These are phyloP conservation scores for Ophiostoma fasciatum DNA, from an alignment of 2,329 filamentous ascomycete genomes.

Conservation along the genomic window DNA sequence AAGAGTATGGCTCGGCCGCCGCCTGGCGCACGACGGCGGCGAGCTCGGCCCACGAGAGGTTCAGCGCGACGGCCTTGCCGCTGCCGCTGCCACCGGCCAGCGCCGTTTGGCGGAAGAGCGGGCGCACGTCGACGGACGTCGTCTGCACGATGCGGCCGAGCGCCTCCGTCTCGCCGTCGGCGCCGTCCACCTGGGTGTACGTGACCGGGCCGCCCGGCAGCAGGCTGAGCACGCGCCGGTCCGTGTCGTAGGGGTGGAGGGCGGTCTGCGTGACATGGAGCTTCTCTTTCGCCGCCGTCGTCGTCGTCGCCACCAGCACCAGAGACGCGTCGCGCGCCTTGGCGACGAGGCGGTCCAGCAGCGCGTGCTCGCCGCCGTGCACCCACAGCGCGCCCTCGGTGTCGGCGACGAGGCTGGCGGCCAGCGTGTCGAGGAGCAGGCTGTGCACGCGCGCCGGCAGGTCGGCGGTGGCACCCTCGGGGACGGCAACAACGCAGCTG, in stretches of 20 bases:
- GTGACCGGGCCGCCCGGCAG: conserved; percentile 6
- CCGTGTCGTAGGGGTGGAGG: conserved; percentile 6
- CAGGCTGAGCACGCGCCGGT: conserved; percentile 3
- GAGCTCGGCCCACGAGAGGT: conserved; percentile 1
- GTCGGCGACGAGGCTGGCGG: conserved; percentile 3
- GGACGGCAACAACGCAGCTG: too few species aligned
- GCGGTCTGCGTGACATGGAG: not conserved
- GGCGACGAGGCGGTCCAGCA: not conserved
- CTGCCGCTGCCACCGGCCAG: not conserved
- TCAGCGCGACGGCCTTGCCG: conserved; percentile 1
- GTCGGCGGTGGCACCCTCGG: not conserved
- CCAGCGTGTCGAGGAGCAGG: conserved; percentile 2
- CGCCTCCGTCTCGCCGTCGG: conserved; percentile 2
- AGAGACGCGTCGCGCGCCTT: conserved; percentile 2
- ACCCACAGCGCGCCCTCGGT: conserved; percentile 4
- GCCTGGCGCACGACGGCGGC: not conserved
- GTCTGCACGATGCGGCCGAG: conserved; percentile 1
- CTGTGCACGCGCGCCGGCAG: not conserved
- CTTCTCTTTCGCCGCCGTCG: not conserved
- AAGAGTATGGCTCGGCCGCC: too few species aligned
- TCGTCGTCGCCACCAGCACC: conserved; percentile 1
- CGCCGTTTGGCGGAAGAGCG: not conserved
- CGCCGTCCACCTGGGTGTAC: not conserved
- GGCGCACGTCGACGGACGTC: not conserved
- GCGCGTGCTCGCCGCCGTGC: conserved; percentile 3